Base-by-base conservation (phyloP, 345 rosid genomes). In the Geranium rotundifolium region DNA sequence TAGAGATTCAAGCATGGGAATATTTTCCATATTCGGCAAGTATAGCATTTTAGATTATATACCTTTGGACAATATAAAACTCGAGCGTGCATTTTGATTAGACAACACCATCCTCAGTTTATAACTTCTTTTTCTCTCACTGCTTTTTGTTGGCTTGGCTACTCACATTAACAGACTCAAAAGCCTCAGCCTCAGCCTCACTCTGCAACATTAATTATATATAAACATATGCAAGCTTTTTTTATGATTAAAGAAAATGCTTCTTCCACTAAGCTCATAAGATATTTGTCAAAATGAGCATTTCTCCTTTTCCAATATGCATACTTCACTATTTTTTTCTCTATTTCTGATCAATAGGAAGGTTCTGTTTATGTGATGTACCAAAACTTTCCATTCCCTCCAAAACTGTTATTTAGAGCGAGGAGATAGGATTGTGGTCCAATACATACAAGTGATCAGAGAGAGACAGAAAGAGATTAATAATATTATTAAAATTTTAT, bases 21-120 rank as follows among this genome's bases (percentile, higher is more conserved):
- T 77, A 68, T 62, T 68, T 77, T 75, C 81, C 56, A 7, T 5
- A 80, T 63, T n/a, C 41, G 67, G 84, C 5, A 68, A 52, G n/a
- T 41, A 52, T 57, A 29, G n/a, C n/a, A 31, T 59, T 61, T 54
- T 67, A 59, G 18, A 37, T 19, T 55, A 27, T 64, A 66, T 62
- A 58, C 60, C 63, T 64, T 34, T 56, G 63, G 64, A 74, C 76
- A 60, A 69, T 23, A 29, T 55, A 34, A 0, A 67, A 56, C 17
- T 57, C 56, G 55, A 41, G 64, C 69, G 59, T 58, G 67, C 64
- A 52, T 50, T 31, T 57, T 69, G 79, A 80, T 62, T 64, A 54
- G 81, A 80, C 81, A 67, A 67, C 81, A 76, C 80, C 63, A 73
- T 34, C 6, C 17, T 27, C 65, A 66, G 67, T 62, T 34, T 13